A percentile compares a stretch with the other conserved stretches of the same genome.
Conservation (phyloP, 345 rosid species). For the Dipteronia sinensis region DNA sequence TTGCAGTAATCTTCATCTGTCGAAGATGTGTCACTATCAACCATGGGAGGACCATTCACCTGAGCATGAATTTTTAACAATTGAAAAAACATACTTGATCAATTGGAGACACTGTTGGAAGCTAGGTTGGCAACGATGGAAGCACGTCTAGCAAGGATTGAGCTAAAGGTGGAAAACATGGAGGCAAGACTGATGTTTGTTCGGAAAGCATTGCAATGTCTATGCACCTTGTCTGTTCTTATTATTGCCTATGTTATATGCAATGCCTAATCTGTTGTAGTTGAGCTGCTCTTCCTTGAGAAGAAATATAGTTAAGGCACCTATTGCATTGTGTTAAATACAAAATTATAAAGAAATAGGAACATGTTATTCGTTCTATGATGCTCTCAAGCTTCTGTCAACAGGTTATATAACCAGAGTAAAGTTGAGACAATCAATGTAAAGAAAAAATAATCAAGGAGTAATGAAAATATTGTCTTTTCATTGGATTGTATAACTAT, state of each 20-base stretch:
- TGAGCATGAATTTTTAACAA: not conserved
- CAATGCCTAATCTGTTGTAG: slow-evolving; percentile 7
- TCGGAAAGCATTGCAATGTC: slow-evolving; percentile 22
- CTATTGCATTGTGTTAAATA: not conserved
- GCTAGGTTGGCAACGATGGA: slow-evolving; percentile 27
- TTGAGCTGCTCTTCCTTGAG: not conserved
- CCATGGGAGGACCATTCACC: slow-evolving; percentile 36
- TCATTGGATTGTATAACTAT: not conserved
- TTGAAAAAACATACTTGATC: no score
- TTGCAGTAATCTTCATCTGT: slow-evolving; percentile 20
- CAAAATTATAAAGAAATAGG: not conserved
- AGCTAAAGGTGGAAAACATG: slow-evolving; percentile 22
- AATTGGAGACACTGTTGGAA: slow-evolving; percentile 14
- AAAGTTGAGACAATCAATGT: not conserved
- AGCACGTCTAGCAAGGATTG: slow-evolving; percentile 28
- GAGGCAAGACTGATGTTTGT: slow-evolving; percentile 26
- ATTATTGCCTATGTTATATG: slow-evolving; percentile 28
- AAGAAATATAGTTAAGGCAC: not conserved
- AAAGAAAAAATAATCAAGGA: not conserved
- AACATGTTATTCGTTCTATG: not conserved
- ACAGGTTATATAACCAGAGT: not conserved
- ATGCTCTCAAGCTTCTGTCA: not conserved
- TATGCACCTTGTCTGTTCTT: slow-evolving; percentile 15
- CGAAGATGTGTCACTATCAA: slow-evolving; percentile 34
- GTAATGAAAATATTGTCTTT: not conserved